These are phyloP conservation scores for Erigeron philadelphicus DNA, from an alignment of 140 eudicot genomes.

Conservation along the genomic window DNA sequence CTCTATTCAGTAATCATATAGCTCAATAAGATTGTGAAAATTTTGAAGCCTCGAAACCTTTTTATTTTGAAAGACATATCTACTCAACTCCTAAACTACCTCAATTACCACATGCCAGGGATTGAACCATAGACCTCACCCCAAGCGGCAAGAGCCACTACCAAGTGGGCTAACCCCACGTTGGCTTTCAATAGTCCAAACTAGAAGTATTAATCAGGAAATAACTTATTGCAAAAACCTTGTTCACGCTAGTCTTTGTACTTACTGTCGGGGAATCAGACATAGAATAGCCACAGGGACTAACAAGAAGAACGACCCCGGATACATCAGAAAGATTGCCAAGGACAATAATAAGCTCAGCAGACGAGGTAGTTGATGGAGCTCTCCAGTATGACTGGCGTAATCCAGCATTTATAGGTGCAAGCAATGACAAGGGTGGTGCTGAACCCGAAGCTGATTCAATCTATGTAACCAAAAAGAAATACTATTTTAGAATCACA, in stretches of 20 bases:
- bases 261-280: slow-evolving; percentile 86
- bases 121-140: no score
- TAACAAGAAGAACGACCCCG: slow-evolving; percentile 66
- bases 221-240: neutral
- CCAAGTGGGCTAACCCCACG: no score
- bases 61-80: no score
- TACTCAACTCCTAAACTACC: no score
- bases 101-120: no score
- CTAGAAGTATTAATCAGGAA: neutral
- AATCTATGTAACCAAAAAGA: slow-evolving; percentile 34
- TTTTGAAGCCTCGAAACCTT: neutral
- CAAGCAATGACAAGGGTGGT: slow-evolving; percentile 66
- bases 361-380: slow-evolving; percentile 50
- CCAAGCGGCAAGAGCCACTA: no score
- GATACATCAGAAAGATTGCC: slow-evolving; percentile 69
- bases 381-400: slow-evolving; percentile 78
- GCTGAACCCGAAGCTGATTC: slow-evolving; percentile 84
- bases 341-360: slow-evolving; percentile 68
- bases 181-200: neutral
- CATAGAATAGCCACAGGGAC: slow-evolving; percentile 88
- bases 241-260: slow-evolving; percentile 1
- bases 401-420: slow-evolving; percentile 61
- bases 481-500: neutral
- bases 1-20: neutral
- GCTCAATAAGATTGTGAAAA: neutral